Percentiles rank a stretch among this genome's conserved stretches.
Evolutionary conservation across 202 grass and related monocot genomes (phyloP).

Genomic region (Zoysia matrella): DNA sequence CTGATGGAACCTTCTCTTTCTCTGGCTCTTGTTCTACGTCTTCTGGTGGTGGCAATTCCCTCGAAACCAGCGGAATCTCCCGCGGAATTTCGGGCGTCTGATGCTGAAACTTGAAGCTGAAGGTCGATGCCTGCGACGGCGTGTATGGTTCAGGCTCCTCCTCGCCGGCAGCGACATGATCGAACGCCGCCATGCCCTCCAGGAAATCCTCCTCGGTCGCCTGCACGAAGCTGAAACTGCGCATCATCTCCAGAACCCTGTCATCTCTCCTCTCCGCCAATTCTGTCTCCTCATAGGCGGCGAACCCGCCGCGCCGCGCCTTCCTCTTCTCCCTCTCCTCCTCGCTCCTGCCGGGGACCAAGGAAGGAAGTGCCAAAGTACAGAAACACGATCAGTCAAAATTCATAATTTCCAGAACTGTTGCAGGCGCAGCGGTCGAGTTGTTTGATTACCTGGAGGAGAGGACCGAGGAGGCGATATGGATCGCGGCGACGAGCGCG

Average conservation of each 20-base stretch:
- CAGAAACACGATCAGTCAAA: neutral
- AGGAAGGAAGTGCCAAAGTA: neutral
- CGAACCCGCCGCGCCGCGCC: neutral
- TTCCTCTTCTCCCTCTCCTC: conserved; percentile 12
- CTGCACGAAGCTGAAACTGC: conserved; percentile 59
- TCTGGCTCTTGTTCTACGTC: neutral
- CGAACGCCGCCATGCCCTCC: conserved; percentile 16
- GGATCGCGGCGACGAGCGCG: conserved; percentile 58
- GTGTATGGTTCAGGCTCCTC: neutral
- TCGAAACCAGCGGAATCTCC: neutral
- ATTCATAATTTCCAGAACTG: neutral
- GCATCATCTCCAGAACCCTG: conserved; percentile 54
- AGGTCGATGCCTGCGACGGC: conserved; percentile 24
- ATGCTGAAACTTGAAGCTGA: conserved; percentile 75
- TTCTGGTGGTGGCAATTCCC: neutral
- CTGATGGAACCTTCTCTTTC: conserved; percentile 28
- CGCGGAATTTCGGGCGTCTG: conserved; percentile 48
- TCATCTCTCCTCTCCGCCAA: conserved; percentile 18
- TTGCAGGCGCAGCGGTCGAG: too few relatives aligned
- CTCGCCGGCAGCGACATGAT: neutral
- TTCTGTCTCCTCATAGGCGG: conserved; percentile 6
- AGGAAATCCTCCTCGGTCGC: conserved; percentile 53
- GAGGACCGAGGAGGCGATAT: conserved; percentile 33
- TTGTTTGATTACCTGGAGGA: conserved; percentile 26
- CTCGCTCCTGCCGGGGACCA: neutral